phyloP scores from a whole-genome alignment of 2,329 filamentous ascomycete species.

The Intubia oerlemansii region DNA sequence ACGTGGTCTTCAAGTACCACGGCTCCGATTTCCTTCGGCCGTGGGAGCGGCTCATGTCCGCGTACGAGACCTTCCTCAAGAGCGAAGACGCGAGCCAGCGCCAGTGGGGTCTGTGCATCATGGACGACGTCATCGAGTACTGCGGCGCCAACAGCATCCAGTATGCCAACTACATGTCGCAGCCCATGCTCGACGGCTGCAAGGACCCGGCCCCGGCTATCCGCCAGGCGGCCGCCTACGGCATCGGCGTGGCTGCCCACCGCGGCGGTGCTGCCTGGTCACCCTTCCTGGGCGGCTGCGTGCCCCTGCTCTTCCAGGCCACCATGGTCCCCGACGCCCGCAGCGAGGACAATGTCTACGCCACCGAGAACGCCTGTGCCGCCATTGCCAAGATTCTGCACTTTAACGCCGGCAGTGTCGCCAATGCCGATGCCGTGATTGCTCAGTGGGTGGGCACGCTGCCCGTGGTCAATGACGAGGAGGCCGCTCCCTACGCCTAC shows the following conservation, averaged over 20 bases:
- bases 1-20: slow-evolving; percentile 97
- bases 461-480: slow-evolving; percentile 85
- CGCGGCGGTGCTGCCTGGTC: slow-evolving; percentile 76
- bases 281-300: slow-evolving; percentile 59
- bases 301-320: slow-evolving; percentile 70
- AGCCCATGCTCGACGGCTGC: slow-evolving; percentile 72
- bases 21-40: slow-evolving; percentile 62
- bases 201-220: slow-evolving; percentile 66
- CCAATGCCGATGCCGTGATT: slow-evolving; percentile 54
- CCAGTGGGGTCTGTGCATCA: slow-evolving; percentile 97
- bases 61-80: slow-evolving; percentile 68
- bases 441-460: slow-evolving; percentile 80
- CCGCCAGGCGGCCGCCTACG: slow-evolving; percentile 87
- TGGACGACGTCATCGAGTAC: slow-evolving; percentile 96
- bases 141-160: slow-evolving; percentile 75
- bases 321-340: slow-evolving; percentile 64
- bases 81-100: slow-evolving; percentile 74
- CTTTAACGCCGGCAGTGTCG: slow-evolving; percentile 60
- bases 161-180: slow-evolving; percentile 69
- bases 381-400: slow-evolving; percentile 94
- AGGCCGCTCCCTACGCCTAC: slow-evolving; percentile 91
- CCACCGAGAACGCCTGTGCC: slow-evolving; percentile 91
- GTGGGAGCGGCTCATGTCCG: slow-evolving; percentile 71
- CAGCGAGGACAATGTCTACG: slow-evolving; percentile 84
- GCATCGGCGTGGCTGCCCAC: slow-evolving; percentile 85